Evolutionary conservation across 129 eudicot species (phyloP).

Genomic region (Chrysanthemum lavandulifolium): DNA sequence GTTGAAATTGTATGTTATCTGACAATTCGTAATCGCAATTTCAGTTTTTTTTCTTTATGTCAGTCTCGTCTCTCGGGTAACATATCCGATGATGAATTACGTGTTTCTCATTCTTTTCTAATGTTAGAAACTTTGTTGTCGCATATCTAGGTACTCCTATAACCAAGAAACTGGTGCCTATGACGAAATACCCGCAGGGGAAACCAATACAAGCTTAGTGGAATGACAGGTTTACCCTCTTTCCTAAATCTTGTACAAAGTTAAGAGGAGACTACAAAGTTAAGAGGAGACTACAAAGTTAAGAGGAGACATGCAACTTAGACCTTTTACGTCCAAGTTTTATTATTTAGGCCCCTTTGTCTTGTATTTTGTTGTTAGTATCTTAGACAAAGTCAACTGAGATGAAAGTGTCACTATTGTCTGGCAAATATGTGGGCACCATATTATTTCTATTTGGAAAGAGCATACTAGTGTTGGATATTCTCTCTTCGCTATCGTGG

Average conservation of each 20-base stretch:
- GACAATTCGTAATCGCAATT: not conserved
- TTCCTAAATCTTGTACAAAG: slow-evolving; percentile 24
- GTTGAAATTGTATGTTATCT: not conserved
- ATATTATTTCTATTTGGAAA: not conserved
- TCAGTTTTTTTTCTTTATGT: not conserved
- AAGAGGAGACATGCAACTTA: slow-evolving; percentile 10
- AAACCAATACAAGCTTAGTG: slow-evolving; percentile 37
- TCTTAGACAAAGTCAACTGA: not conserved
- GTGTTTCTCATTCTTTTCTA: not conserved
- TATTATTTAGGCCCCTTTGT: slow-evolving; percentile 4
- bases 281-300: slow-evolving; percentile 23
- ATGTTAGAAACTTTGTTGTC: not conserved
- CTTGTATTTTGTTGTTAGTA: slow-evolving; percentile 3
- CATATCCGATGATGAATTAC: not conserved
- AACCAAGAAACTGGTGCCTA: slow-evolving; percentile 61
- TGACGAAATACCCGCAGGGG: slow-evolving; percentile 48
- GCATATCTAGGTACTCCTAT: slow-evolving; percentile 55
- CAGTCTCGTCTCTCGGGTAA: not conserved
- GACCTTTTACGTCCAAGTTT: not conserved
- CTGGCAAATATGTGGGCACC: slow-evolving; percentile 1
- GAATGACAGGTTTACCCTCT: slow-evolving; percentile 10
- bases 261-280: slow-evolving; percentile 25
- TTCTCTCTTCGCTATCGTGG: not conserved
- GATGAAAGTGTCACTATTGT: not conserved
- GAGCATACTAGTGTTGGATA: not conserved